Evolutionary conservation across 2,329 filamentous ascomycete species (phyloP), one percentile per base, ranked within the genome.

Genomic region (Neodidymelliopsis sp.): DNA sequence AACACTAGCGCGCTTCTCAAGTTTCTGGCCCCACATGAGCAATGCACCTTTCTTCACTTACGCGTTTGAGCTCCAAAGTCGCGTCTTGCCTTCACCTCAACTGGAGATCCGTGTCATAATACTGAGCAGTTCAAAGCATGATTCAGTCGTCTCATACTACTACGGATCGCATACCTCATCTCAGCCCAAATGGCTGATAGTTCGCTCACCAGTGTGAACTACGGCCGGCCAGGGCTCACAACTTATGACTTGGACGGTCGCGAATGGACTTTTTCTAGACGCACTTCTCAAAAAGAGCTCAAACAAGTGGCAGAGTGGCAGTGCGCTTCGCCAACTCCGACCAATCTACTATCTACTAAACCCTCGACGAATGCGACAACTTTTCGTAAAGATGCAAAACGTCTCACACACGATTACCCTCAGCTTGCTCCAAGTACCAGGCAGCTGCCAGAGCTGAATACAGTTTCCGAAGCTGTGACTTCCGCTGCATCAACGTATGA

Each of bases 171-270:
- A 56, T 45, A 57, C 52, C 48, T 48, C 24, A 50, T 41, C 57
- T 61, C 65, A 74, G 74, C 70, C 79, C 81, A 62, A 74, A 85
- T 85, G 83, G 80, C 79, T 84, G 79, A 84, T 46, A 71, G 70
- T 43, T 68, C 74, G 29, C 65, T 74, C 27, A 74, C 72, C 59
- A 75, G 80, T 71, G 74, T 83, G 40, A 74, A 77, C 43, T 79
- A 78, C 59, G 82, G 82, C 67, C 79, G 83, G 60, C 74, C 80
- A 49, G 82, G 82, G 50, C 71, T 75, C 46, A 65, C 79, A 30
- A 69, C 70, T 6, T 85, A 84, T 64, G 66, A 77, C 44, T 49
- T 74, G 2, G 75, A 81, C 4, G 72, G 71, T 6, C 71, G 74
- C 31, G 54, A 68, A 44, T 85, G 82, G 82, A 58, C 59, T n/a